phyloP scores from a whole-genome alignment of 306 rosid genomes.

The Mimosa bimucronata region DNA sequence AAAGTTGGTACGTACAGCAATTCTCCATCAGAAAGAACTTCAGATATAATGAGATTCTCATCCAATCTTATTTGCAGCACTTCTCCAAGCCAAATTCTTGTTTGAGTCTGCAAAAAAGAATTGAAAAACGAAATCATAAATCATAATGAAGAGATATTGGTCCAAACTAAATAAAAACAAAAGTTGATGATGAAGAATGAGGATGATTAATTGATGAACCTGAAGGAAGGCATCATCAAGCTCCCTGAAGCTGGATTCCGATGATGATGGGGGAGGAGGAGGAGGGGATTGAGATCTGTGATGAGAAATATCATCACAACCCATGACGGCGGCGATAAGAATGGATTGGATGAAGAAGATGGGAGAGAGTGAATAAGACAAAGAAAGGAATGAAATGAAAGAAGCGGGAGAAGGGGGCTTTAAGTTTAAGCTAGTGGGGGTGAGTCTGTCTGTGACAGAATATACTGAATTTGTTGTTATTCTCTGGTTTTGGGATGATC shows the following conservation, averaged over 20 bases:
- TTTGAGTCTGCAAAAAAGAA: slow-evolving; percentile 51
- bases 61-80: slow-evolving; percentile 57
- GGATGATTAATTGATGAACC: slow-evolving; percentile 39
- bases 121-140: slow-evolving; percentile 24
- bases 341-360: not conserved
- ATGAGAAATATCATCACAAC: slow-evolving; percentile 36
- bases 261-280: slow-evolving; percentile 23
- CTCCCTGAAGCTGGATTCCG: slow-evolving; percentile 54
- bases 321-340: slow-evolving; percentile 36
- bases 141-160: not conserved
- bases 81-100: slow-evolving; percentile 63
- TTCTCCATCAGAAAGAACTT: slow-evolving; percentile 63
- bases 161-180: not conserved
- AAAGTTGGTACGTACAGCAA: slow-evolving; percentile 43
- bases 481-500: not conserved
- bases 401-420: not conserved
- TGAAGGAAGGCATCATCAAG: slow-evolving; percentile 64
- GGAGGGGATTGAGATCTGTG: slow-evolving; percentile 26
- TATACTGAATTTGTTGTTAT: not conserved
- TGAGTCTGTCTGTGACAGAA: not conserved
- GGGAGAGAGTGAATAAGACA: not conserved
- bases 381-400: not conserved
- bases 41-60: slow-evolving; percentile 45
- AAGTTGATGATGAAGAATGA: not conserved
- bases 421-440: not conserved